Percentiles rank a stretch among this genome's conserved stretches.
Evolutionary conservation across 768 basidiomycete genomes (phyloP).

Genomic region (Tephrocybe sp.): DNA sequence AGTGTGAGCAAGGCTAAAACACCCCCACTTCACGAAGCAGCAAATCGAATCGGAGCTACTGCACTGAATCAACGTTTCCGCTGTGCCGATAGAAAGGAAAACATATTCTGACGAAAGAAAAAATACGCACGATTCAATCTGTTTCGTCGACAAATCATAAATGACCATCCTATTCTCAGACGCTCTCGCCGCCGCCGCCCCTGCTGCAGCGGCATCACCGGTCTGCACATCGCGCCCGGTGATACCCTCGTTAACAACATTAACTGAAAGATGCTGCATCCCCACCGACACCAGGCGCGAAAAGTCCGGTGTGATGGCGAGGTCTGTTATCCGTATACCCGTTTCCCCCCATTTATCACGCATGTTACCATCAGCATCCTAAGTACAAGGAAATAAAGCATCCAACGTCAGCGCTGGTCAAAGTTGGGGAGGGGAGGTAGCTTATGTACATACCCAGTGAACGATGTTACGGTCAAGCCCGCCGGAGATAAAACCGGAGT

Average conservation of each 20-base stretch:
- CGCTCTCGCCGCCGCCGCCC: constrained; percentile 32
- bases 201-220: constrained; percentile 17
- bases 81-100: neutral
- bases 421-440: neutral
- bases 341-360: constrained; percentile 66
- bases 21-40: neutral
- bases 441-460: constrained; percentile 63
- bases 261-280: constrained; percentile 30
- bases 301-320: constrained; percentile 84
- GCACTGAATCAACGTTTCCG: neutral
- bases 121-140: constrained; percentile 61
- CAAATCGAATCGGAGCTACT: neutral
- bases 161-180: constrained; percentile 68
- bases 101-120: neutral
- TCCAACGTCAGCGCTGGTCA: neutral
- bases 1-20: neutral
- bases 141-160: constrained; percentile 70
- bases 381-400: constrained; percentile 15
- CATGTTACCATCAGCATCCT: constrained; percentile 77
- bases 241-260: constrained; percentile 20
- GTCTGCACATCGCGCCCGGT: constrained; percentile 14
- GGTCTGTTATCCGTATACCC: constrained; percentile 80
- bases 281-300: constrained; percentile 84
- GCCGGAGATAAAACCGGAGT: constrained; percentile 85
- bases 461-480: constrained; percentile 82